A percentile compares a stretch with the other conserved stretches of the same genome.
Conservation (phyloP, 805 yeast species). For the Wickerhamomyces xylosicus region DNA sequence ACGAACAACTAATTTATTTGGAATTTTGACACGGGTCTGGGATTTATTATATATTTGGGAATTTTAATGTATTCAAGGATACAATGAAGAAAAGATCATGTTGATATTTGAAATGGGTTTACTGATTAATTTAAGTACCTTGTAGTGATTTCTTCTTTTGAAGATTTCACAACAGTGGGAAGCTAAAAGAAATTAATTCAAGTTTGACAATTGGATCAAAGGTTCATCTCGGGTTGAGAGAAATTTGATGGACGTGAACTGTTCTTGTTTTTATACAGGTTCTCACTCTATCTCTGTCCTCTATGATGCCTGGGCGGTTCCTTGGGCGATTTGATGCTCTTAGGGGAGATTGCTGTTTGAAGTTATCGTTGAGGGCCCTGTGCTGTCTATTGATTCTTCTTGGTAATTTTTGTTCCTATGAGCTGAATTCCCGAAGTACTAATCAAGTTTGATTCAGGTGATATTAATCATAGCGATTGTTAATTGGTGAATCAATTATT, state of each 20-base stretch:
- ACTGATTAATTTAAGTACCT: not conserved
- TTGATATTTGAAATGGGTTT: not conserved
- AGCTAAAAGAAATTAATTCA: not conserved
- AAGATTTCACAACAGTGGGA: not conserved
- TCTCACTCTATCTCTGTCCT: not conserved
- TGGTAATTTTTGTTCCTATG: no score
- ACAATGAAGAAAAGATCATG: not conserved
- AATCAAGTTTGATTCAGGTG: not conserved
- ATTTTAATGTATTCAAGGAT: not conserved
- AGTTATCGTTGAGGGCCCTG: no score
- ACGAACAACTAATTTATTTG: not conserved
- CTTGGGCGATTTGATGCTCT: no score
- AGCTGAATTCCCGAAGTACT: not conserved
- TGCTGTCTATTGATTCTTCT: no score
- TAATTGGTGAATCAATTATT: no score
- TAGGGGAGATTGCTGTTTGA: no score
- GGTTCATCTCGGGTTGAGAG: not conserved
- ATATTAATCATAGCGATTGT: not conserved
- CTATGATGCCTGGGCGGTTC: not conserved
- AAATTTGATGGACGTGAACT: not conserved
- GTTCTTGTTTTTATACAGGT: not conserved
- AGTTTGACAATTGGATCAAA: not conserved
- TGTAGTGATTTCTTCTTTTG: not conserved
- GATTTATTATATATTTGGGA: not conserved
- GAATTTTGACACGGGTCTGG: not conserved